Evolutionary conservation across 2,329 filamentous ascomycete species (phyloP).

Genomic region (Aspergillus ochraceus): DNA sequence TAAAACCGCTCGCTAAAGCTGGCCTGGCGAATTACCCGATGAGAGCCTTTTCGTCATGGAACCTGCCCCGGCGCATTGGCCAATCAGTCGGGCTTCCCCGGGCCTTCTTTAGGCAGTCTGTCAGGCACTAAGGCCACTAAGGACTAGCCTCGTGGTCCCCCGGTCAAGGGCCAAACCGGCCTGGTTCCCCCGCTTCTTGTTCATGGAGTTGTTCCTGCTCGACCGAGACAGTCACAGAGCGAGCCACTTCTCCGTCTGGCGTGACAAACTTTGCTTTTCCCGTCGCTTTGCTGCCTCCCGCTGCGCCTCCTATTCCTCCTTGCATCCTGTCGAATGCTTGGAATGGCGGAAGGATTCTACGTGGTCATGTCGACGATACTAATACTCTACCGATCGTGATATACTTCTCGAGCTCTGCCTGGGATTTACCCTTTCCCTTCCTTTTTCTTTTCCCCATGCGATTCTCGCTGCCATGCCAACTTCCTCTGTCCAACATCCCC

Average conservation of each 20-base stretch:
- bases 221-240: too few relatives aligned
- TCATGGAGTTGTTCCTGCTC: too few relatives aligned
- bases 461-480: slow-evolving; percentile 18
- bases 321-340: neutral
- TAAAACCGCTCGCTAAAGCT: neutral
- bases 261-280: too few relatives aligned
- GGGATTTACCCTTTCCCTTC: neutral
- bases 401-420: slow-evolving; percentile 4
- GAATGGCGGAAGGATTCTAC: neutral
- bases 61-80: neutral
- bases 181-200: neutral
- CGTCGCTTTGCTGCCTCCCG: neutral
- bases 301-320: neutral
- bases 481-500: slow-evolving; percentile 1
- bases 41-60: neutral
- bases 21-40: neutral
- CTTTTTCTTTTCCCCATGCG: neutral
- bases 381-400: neutral
- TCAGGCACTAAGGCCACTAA: too few relatives aligned
- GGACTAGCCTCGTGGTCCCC: neutral
- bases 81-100: neutral
- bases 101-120: too few relatives aligned
- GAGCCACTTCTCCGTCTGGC: too few relatives aligned
- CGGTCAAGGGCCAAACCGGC: neutral
- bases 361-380: neutral